Base-by-base conservation (phyloP, 1,284 basidiomycete species). In the Pascua sp. region DNA sequence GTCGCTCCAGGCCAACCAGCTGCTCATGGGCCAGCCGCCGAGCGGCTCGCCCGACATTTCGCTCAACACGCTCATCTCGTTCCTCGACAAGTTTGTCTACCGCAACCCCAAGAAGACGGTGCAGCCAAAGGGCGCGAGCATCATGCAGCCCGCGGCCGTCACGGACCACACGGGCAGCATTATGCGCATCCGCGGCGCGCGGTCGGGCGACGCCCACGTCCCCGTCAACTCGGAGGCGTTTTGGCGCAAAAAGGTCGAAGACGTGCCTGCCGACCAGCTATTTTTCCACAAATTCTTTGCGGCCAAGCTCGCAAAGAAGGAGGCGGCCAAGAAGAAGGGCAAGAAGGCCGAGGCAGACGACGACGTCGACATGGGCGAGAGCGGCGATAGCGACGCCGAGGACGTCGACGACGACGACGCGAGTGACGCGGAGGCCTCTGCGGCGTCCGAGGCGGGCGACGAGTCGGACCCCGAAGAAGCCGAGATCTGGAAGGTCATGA, bases 141-240 rank as follows among this genome's bases (percentile, higher is more conserved):
- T 90, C 61, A 98, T 98, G 96, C 96, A 99, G 78, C 93, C 93
- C n/a, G 85, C 86, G 8, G 87, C 88, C 2, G 83, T 82, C 52
- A 69, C 67, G n/a, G 83, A 83, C 47, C 74, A 77, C 2, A 85
- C 85, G n/a, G 83, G 85, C 5, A 79, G 80, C 45, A 83, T 96
- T 79, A 55, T 87, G 63, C 80, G 89, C 55, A 73, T 87, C 62
- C 87, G 86, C 73, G 89, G 91, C 9, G 84, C 74, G 9, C 67
- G 67, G 15, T 70, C 71, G 1, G 79, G 74, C 13, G 79, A 78
- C 43, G 75, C 64, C 39, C 52, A 53, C 36, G 57, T 54, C 61
- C 77, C 84, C 57, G 59, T 59, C 64, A 78, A 85, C 59, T 86
- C 88, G 44, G 85, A 86, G 56, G 80, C 75, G 51, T 96, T 95